Evolutionary conservation across 441 rosid species (phyloP).

Genomic region (Populus trichocarpa): DNA sequence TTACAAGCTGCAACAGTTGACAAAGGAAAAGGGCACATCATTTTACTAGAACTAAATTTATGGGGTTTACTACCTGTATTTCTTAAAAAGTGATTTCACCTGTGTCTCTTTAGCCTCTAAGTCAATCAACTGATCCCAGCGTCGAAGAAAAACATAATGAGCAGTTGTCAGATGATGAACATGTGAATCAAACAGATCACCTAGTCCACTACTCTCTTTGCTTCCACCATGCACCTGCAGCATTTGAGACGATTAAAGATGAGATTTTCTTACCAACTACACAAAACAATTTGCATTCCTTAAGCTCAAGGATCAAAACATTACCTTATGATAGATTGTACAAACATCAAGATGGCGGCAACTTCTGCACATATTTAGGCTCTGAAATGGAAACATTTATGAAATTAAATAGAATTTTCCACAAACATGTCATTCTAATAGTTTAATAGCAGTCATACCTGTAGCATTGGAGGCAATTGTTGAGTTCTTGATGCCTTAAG

Average conservation of each 20-base stretch:
- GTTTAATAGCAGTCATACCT: constrained; percentile 44
- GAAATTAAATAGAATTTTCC: constrained; percentile 14
- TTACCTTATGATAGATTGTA: constrained; percentile 94
- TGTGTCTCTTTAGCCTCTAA: constrained; percentile 89
- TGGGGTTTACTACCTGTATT: not conserved
- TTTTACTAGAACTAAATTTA: constrained; percentile 2
- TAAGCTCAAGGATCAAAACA: constrained; percentile 18
- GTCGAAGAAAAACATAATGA: constrained; percentile 63
- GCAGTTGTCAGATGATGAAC: constrained; percentile 66
- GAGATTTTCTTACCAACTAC: constrained; percentile 5
- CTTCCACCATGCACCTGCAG: constrained; percentile 91
- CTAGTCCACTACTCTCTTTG: constrained; percentile 77
- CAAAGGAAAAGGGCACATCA: constrained; percentile 1
- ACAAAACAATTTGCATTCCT: not conserved
- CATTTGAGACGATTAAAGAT: constrained; percentile 12
- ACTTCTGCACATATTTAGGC: constrained; percentile 75
- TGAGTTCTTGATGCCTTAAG: constrained; percentile 73
- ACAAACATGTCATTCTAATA: constrained; percentile 10
- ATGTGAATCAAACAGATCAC: constrained; percentile 65
- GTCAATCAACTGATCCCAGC: constrained; percentile 85
- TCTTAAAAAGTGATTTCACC: constrained; percentile 36
- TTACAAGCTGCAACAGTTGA: constrained; percentile 50
- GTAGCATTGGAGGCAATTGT: constrained; percentile 83
- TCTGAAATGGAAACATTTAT: constrained; percentile 38
- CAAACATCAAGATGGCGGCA: constrained; percentile 95